Evolutionary conservation across 352 stramenopile species (phyloP).

Genomic region (Globisporangium okanoganense): DNA sequence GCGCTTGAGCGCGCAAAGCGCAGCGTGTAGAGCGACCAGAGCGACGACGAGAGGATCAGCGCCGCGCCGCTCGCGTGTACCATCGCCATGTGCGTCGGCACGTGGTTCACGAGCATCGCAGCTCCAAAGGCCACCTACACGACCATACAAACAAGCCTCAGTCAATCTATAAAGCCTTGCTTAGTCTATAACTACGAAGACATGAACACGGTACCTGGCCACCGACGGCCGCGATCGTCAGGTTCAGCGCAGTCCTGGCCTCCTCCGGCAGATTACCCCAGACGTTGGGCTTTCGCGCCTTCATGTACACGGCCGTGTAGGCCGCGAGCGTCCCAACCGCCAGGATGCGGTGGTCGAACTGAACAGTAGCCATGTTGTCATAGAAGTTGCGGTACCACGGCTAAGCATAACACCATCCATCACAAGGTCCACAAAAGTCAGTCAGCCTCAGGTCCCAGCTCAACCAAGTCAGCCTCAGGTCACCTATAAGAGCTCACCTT

Average conservation of each 20-base stretch:
- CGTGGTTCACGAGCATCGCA: slow-evolving; percentile 94
- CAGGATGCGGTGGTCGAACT: slow-evolving; percentile 26
- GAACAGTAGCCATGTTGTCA: slow-evolving; percentile 81
- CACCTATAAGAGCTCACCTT: slow-evolving; percentile 22
- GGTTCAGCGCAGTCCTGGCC: slow-evolving; percentile 48
- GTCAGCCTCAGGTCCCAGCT: neutral
- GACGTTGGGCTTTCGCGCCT: slow-evolving; percentile 50
- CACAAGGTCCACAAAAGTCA: neutral
- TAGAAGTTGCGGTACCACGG: slow-evolving; percentile 92
- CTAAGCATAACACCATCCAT: slow-evolving; percentile 12
- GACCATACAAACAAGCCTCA: too few relatives aligned
- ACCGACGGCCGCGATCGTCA: slow-evolving; percentile 47
- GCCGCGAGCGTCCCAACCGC: slow-evolving; percentile 79
- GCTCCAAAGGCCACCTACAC: slow-evolving; percentile 92
- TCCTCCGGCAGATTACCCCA: slow-evolving; percentile 70
- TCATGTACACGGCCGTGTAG: slow-evolving; percentile 46
- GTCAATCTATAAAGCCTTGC: too few relatives aligned
- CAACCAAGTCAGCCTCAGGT: too few relatives aligned
- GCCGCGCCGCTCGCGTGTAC: slow-evolving; percentile 83
- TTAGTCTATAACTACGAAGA: too few relatives aligned
- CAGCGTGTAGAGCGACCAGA: slow-evolving; percentile 65
- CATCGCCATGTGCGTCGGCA: slow-evolving; percentile 92
- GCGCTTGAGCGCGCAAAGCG: slow-evolving; percentile 51
- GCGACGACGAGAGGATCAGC: slow-evolving; percentile 51
- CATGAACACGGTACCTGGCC: slow-evolving; percentile 27